These are phyloP conservation scores for Paramecium sexaurelia DNA, from an alignment of 73 alveolate species.

Conservation along the genomic window DNA sequence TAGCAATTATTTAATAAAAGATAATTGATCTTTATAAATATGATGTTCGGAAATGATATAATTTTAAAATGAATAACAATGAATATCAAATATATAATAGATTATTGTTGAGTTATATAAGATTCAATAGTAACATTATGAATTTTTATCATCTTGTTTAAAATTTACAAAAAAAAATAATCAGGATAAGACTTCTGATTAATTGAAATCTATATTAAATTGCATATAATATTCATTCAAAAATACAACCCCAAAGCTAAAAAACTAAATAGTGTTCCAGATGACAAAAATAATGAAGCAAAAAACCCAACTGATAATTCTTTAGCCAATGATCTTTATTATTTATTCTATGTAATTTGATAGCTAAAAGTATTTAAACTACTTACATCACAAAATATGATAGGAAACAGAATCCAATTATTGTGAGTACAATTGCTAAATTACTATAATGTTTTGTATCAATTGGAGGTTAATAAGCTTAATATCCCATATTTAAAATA, in stretches of 20 bases:
- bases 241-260: conserved; percentile 66
- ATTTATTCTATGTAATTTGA: conserved; percentile 53
- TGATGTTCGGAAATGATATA: no score
- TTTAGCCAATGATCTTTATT: conserved; percentile 60
- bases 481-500: conserved; percentile 3
- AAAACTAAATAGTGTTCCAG: conserved; percentile 64
- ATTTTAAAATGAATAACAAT: no score
- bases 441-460: conserved; percentile 62
- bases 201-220: neutral
- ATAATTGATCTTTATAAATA: no score
- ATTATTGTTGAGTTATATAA: neutral
- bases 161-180: neutral
- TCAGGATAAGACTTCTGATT: neutral
- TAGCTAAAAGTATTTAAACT: neutral
- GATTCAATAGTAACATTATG: neutral
- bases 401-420: conserved; percentile 66
- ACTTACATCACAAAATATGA: conserved; percentile 68
- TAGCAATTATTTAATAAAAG: no score
- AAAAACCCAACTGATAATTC: conserved; percentile 61
- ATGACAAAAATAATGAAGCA: conserved; percentile 61
- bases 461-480: conserved; percentile 53
- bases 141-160: neutral
- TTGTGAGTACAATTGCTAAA: conserved; percentile 56
- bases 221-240: conserved; percentile 22
- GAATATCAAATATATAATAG: no score